These are phyloP conservation scores for Sporothrix schenckii DNA, from an alignment of 2,329 filamentous ascomycete species.

Conservation along the genomic window DNA sequence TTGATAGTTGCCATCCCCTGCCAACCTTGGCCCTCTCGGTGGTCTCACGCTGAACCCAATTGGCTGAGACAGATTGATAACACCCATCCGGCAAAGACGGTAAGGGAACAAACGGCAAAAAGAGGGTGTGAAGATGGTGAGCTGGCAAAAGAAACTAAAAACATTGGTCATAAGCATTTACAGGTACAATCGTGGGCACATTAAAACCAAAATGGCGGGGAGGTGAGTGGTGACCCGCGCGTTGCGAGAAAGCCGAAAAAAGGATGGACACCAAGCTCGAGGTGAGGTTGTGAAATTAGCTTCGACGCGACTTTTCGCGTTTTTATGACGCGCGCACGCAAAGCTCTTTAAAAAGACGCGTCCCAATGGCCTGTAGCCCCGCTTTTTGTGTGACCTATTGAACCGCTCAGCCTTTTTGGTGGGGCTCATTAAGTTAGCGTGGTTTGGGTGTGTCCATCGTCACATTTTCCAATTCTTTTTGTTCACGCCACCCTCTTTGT, in stretches of 20 bases:
- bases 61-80: not conserved
- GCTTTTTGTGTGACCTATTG: slow-evolving; percentile 5
- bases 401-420: not conserved
- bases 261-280: not conserved
- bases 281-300: slow-evolving; percentile 16
- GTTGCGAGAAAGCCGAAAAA: not conserved
- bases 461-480: too few species aligned
- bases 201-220: not conserved
- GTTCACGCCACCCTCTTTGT: too few species aligned
- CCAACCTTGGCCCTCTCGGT: not conserved
- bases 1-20: not conserved
- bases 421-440: slow-evolving; percentile 6
- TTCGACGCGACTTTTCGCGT: slow-evolving; percentile 32
- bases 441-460: not conserved
- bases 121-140: not conserved
- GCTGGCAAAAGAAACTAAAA: slow-evolving; percentile 2
- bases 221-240: not conserved
- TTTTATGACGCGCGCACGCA: not conserved
- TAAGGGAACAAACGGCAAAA: not conserved
- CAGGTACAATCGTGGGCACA: too few species aligned
- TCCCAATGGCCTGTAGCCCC: not conserved
- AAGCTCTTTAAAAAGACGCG: slow-evolving; percentile 13
- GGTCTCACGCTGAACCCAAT: slow-evolving; percentile 13
- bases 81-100: not conserved
- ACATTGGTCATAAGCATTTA: not conserved